Evolutionary conservation across 2,329 filamentous ascomycete species (phyloP).

Genomic region (Alternaria infectoria): DNA sequence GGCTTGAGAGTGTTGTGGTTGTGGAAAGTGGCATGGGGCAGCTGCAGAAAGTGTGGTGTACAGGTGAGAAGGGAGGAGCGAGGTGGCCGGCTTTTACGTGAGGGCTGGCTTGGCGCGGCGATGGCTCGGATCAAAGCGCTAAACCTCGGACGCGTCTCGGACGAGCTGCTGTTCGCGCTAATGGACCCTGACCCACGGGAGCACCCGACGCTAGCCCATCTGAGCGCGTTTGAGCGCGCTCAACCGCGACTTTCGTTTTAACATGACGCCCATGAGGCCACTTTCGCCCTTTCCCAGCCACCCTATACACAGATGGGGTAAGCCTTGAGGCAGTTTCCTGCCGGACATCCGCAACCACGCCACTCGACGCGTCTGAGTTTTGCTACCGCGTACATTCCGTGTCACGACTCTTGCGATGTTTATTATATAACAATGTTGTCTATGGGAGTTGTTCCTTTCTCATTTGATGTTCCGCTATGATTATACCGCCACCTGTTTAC

Average conservation of each 20-base stretch:
- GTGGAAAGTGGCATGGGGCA: slow-evolving; percentile 4
- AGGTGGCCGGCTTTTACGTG: background rate
- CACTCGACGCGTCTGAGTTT: background rate
- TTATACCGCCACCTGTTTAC: background rate
- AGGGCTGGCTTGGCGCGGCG: slow-evolving; percentile 4
- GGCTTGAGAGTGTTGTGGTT: slow-evolving; percentile 1
- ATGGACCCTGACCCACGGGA: background rate
- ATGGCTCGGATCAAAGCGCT: slow-evolving; percentile 3
- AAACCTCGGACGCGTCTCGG: slow-evolving; percentile 5
- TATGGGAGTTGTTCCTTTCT: background rate
- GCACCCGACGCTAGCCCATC: slow-evolving; percentile 5
- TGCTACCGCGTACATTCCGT: background rate
- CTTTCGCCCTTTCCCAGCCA: background rate
- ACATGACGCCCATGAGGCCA: background rate
- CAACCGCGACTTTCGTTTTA: background rate
- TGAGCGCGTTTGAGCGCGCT: background rate
- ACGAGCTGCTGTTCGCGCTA: slow-evolving; percentile 2
- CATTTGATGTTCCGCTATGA: background rate
- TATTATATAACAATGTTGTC: background rate
- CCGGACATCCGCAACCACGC: background rate
- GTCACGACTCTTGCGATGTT: background rate
- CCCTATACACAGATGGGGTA: background rate
- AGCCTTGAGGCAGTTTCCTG: background rate
- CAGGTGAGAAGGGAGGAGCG: slow-evolving; percentile 3
- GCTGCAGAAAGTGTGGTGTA: slow-evolving; percentile 10